These are phyloP conservation scores for Colletotrichum lentis DNA, from an alignment of 2,329 filamentous ascomycete species.

Conservation along the genomic window DNA sequence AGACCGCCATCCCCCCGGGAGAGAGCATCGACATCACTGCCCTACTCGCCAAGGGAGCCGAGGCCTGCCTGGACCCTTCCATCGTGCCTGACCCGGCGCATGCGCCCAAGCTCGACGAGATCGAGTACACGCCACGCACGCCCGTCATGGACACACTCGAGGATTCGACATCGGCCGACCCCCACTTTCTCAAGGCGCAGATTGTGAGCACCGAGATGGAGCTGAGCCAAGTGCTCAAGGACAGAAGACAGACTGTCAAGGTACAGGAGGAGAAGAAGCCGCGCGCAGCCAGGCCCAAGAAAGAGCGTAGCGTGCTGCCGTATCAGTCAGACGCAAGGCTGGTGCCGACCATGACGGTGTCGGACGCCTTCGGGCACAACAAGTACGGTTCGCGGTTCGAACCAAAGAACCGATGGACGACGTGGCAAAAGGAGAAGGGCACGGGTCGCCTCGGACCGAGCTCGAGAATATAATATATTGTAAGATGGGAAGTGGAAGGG, in stretches of 20 bases:
- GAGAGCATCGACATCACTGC: constrained; percentile 84
- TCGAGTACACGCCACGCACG: constrained; percentile 73
- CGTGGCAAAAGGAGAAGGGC: constrained; percentile 37
- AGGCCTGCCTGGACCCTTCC: constrained; percentile 73
- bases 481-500: not conserved
- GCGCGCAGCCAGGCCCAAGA: constrained; percentile 18
- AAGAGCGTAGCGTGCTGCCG: constrained; percentile 45
- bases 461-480: constrained; percentile 36
- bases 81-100: constrained; percentile 62
- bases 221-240: constrained; percentile 74
- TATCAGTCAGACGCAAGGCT: constrained; percentile 49
- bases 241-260: constrained; percentile 54
- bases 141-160: constrained; percentile 82
- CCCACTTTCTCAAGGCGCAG: constrained; percentile 82
- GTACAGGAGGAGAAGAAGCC: constrained; percentile 41
- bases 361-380: constrained; percentile 45
- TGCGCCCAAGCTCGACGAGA: constrained; percentile 67
- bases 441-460: constrained; percentile 31
- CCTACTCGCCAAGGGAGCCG: constrained; percentile 76
- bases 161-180: constrained; percentile 54
- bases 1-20: constrained; percentile 78
- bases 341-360: constrained; percentile 49
- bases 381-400: constrained; percentile 33
- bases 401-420: constrained; percentile 30
- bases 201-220: constrained; percentile 79